Evolutionary conservation across 1,284 basidiomycete species (phyloP).

Genomic region (Laetiporus sulphureus): DNA sequence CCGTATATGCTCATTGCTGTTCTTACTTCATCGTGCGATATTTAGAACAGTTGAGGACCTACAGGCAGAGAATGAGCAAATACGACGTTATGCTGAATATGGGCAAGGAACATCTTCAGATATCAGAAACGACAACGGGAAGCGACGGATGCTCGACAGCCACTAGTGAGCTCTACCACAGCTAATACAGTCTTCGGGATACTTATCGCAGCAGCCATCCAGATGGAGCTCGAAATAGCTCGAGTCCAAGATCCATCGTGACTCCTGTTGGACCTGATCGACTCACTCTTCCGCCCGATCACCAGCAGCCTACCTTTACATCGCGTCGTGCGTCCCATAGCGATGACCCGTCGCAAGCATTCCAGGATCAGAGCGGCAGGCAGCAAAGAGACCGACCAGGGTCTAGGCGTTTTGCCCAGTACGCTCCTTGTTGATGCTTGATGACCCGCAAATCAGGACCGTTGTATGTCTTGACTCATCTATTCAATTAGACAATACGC

Average conservation of each 20-base stretch:
- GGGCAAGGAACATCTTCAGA: slow-evolving; percentile 28
- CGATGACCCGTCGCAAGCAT: slow-evolving; percentile 4
- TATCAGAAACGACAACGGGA: slow-evolving; percentile 48
- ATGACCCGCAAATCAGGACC: too few species aligned
- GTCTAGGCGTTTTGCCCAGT: slow-evolving; percentile 44
- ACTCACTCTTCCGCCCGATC: slow-evolving; percentile 51
- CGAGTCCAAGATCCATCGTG: slow-evolving; percentile 48
- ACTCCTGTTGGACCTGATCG: slow-evolving; percentile 49
- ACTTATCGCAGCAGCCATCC: slow-evolving; percentile 12
- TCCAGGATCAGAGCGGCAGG: background rate
- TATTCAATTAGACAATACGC: slow-evolving; percentile 46
- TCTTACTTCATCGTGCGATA: too few species aligned
- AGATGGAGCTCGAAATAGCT: slow-evolving; percentile 34
- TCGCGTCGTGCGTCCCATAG: slow-evolving; percentile 18
- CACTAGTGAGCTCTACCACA: slow-evolving; percentile 33
- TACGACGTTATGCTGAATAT: slow-evolving; percentile 32
- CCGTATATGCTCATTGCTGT: too few species aligned
- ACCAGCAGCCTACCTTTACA: slow-evolving; percentile 39
- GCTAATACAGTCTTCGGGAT: background rate
- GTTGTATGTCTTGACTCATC: background rate
- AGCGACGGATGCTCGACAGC: slow-evolving; percentile 46
- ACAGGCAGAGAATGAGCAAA: slow-evolving; percentile 40
- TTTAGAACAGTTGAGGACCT: slow-evolving; percentile 38
- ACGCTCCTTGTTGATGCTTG: slow-evolving; percentile 18
- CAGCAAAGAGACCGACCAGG: slow-evolving; percentile 30